These are phyloP conservation scores for Saturnispora sanitii DNA, from an alignment of 805 yeast genomes.

Conservation along the genomic window DNA sequence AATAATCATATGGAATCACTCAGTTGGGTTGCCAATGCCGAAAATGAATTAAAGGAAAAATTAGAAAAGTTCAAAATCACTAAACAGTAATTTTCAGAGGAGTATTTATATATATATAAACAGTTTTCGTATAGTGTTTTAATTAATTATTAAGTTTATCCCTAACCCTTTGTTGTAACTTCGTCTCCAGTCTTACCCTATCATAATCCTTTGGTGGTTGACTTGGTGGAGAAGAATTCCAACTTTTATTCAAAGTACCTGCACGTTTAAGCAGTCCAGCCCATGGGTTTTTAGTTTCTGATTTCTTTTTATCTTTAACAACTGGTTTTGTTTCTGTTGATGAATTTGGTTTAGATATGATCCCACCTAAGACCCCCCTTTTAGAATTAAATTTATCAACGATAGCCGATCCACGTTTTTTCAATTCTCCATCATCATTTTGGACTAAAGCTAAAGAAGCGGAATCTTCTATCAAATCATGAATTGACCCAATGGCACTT, in stretches of 20 bases:
- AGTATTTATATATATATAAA: too few species aligned
- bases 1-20: slow-evolving; percentile 85
- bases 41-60: slow-evolving; percentile 58
- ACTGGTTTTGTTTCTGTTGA: too few species aligned
- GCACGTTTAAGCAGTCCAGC: slow-evolving; percentile 6
- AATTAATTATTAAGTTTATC: slow-evolving; percentile 20
- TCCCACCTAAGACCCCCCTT: slow-evolving; percentile 7
- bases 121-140: not conserved
- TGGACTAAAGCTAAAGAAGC: slow-evolving; percentile 7
- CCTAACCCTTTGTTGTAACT: slow-evolving; percentile 37
- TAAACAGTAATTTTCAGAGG: slow-evolving; percentile 6
- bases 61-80: slow-evolving; percentile 32
- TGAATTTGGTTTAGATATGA: not conserved
- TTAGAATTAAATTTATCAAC: slow-evolving; percentile 2
- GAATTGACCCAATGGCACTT: not conserved
- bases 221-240: slow-evolving; percentile 13
- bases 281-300: slow-evolving; percentile 2
- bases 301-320: not conserved
- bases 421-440: slow-evolving; percentile 6
- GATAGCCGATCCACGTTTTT: slow-evolving; percentile 2
- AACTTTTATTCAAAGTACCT: slow-evolving; percentile 3
- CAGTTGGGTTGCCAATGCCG: slow-evolving; percentile 74
- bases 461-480: slow-evolving; percentile 10
- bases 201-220: slow-evolving; percentile 28
- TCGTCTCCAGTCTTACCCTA: slow-evolving; percentile 39